Evolutionary conservation across 1,139 yeast genomes (phyloP), one percentile per base, ranked within the genome.

Genomic region (Geotrichum bryndzae): DNA sequence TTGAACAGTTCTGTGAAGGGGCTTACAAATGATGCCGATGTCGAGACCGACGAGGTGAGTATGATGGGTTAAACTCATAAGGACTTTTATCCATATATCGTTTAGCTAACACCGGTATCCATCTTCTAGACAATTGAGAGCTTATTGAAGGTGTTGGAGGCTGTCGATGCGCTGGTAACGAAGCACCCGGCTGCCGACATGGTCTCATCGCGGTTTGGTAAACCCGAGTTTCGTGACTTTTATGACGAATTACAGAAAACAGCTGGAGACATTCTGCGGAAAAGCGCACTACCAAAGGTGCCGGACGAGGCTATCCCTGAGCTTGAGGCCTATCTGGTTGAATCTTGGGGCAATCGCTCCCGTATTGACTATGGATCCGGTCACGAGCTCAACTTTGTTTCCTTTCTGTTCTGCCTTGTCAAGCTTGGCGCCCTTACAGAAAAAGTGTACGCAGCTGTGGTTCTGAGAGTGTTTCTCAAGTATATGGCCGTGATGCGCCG

Each of bases 361-460:
- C 80, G 99, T 70, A 90, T 94, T 35, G 99, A 94, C 74, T 94
- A 91, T 73, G 99, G 99, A 0, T 89, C 97, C 3, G 99, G 99
- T 29, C 99, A 94, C 73, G 99, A 94, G 73, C 79, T 94, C 64
- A 92, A 91, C 72, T 92, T 94, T 70, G 69, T 92, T 0, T 83
- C 88, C 57, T 88, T 90, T 68, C 76, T 90, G 54, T 77, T 83
- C 48, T 84, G 90, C 57, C 74, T 89, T 7, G 64, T 79, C 41
- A 74, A 80, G 63, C 75, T 84, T 27, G 73, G 73, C 0, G 62
- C 80, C 10, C 66, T 83, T 35, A 68, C 72, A n/a, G 55, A 58
- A 29, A 58, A 57, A 1, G 58, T 58, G 51, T 58, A 64, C 1
- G 65, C 69, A 0, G 84, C 86, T 13, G 61, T 88, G 0, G 85